Percentiles rank a stretch among this genome's conserved stretches.
Conservation (phyloP, 805 yeast species). For the Torulaspora microellipsoides region DNA sequence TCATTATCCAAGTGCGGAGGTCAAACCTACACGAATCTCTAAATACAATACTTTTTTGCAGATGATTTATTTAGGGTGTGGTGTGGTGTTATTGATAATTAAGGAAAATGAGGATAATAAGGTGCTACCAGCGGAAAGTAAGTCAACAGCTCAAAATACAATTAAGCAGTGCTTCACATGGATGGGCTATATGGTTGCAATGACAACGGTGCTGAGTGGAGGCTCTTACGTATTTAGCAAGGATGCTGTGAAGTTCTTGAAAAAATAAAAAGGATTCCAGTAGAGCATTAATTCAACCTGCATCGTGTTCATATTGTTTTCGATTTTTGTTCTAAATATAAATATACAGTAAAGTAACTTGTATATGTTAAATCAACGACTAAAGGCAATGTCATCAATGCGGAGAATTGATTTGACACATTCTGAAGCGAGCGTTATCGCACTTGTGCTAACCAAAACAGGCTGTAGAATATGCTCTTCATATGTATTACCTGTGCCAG, state of each 20-base stretch:
- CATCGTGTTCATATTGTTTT: slow-evolving; percentile 4
- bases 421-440: slow-evolving; percentile 91
- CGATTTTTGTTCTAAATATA: not conserved
- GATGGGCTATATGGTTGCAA: slow-evolving; percentile 53
- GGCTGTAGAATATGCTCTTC: slow-evolving; percentile 97
- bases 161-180: slow-evolving; percentile 26
- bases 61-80: slow-evolving; percentile 76
- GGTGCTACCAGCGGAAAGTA: slow-evolving; percentile 4
- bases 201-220: slow-evolving; percentile 77
- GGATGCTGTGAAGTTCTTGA: slow-evolving; percentile 58
- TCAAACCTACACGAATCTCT: slow-evolving; percentile 80
- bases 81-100: slow-evolving; percentile 40
- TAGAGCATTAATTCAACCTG: not conserved
- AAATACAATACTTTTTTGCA: slow-evolving; percentile 89
- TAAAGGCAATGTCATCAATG: slow-evolving; percentile 94
- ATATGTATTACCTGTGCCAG: slow-evolving; percentile 85
- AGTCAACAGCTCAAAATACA: not conserved
- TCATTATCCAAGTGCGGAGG: slow-evolving; percentile 75
- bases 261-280: slow-evolving; percentile 1
- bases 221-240: slow-evolving; percentile 67
- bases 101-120: slow-evolving; percentile 9
- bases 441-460: slow-evolving; percentile 88
- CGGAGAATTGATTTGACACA: slow-evolving; percentile 93
- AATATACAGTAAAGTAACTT: not conserved
- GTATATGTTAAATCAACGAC: slow-evolving; percentile 47